Conservation (phyloP, 2,329 filamentous ascomycete genomes). For the Nothophaeocryptopus gaeumannii region DNA sequence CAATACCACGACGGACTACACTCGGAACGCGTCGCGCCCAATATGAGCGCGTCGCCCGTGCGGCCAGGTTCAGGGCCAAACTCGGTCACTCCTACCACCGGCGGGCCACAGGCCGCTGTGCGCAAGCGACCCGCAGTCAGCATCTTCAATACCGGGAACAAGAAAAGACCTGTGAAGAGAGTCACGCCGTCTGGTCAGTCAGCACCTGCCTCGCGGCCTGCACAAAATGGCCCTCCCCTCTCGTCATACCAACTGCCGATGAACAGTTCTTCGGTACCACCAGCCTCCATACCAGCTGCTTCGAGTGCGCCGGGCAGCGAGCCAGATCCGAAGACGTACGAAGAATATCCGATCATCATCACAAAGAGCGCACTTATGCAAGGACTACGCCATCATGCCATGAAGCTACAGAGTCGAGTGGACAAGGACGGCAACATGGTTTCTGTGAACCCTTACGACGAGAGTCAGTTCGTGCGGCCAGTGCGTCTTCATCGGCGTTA, state of each 20-base stretch:
- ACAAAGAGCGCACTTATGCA: constrained; percentile 78
- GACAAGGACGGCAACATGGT: constrained; percentile 26
- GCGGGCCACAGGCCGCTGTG: constrained; percentile 32
- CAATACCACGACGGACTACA: no score
- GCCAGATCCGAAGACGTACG: constrained; percentile 24
- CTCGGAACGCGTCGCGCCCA: background rate
- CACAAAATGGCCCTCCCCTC: constrained; percentile 10
- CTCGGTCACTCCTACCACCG: constrained; percentile 39
- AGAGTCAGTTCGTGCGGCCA: constrained; percentile 80
- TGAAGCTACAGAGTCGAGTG: constrained; percentile 67
- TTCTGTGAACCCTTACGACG: constrained; percentile 65
- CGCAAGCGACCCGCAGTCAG: constrained; percentile 35
- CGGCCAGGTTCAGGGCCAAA: constrained; percentile 31
- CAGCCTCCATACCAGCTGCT: constrained; percentile 8
- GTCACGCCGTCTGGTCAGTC: constrained; percentile 11
- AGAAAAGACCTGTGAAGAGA: constrained; percentile 36
- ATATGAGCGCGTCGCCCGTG: constrained; percentile 37
- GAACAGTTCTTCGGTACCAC: constrained; percentile 10
- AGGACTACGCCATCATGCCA: constrained; percentile 80
- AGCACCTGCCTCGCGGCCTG: constrained; percentile 11
- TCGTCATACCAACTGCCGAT: constrained; percentile 11
- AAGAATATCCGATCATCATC: constrained; percentile 70
- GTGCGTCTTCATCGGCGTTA: constrained; percentile 87
- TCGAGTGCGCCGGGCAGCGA: constrained; percentile 14
- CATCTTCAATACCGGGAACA: constrained; percentile 33